A percentile compares a stretch with the other conserved stretches of the same genome.
Conservation (phyloP, 2,329 filamentous ascomycete species). For the Diplodia scrobiculata region DNA sequence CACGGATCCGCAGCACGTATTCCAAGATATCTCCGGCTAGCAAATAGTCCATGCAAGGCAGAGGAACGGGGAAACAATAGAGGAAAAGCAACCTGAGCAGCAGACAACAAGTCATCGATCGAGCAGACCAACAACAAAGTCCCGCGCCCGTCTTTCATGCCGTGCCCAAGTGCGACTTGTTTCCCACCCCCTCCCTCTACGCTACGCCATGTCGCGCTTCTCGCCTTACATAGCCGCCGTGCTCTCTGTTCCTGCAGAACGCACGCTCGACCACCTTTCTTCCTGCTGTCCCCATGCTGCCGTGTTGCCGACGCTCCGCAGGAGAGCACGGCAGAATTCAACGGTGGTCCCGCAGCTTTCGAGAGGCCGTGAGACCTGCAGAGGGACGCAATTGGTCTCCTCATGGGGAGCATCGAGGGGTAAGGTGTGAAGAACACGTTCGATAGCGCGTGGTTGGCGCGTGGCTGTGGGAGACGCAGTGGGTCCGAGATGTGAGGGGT, state of each 20-base stretch:
- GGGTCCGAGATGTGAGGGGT: slow-evolving; percentile 10
- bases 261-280: neutral
- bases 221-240: neutral
- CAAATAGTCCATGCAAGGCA: neutral
- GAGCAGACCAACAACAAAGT: too few relatives aligned
- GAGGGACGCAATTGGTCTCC: neutral
- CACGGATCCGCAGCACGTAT: neutral
- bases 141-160: neutral
- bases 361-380: neutral
- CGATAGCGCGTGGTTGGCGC: slow-evolving; percentile 4
- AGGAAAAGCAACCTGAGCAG: neutral
- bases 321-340: neutral
- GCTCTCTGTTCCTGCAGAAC: slow-evolving; percentile 11
- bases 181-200: neutral
- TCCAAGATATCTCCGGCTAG: neutral
- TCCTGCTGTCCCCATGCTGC: neutral
- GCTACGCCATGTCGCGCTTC: neutral
- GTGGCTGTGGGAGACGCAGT: neutral
- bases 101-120: neutral
- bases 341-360: slow-evolving; percentile 1
- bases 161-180: neutral
- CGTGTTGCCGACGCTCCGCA: neutral
- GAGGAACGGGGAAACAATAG: neutral
- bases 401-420: neutral
- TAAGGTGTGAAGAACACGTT: slow-evolving; percentile 13